Conservation (phyloP, 2,329 filamentous ascomycete species). For the Aspergillus sergii region DNA sequence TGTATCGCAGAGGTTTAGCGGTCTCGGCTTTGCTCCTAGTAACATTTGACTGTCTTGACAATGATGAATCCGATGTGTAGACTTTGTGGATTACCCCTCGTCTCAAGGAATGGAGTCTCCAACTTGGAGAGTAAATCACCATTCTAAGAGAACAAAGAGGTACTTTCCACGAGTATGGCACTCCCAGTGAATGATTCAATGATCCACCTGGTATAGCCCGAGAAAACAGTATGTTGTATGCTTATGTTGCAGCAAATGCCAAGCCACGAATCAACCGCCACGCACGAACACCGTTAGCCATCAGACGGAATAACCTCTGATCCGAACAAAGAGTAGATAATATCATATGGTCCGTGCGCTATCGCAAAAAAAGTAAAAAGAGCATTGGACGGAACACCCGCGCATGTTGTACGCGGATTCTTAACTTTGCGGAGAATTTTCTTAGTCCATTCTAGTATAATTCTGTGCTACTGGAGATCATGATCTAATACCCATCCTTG, state of each 20-base stretch:
- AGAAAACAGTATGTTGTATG: not conserved
- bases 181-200: not conserved
- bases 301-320: slow-evolving; percentile 6
- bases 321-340: not conserved
- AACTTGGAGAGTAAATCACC: not conserved
- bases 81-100: not conserved
- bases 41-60: not conserved
- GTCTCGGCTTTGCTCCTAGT: not conserved
- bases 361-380: slow-evolving; percentile 24
- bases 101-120: not conserved
- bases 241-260: not conserved
- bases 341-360: slow-evolving; percentile 22
- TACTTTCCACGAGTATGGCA: not conserved
- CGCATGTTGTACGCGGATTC: not conserved
- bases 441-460: not conserved
- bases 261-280: not conserved
- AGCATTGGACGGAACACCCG: not conserved
- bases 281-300: not conserved
- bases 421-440: not conserved
- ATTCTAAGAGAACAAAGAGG: not conserved
- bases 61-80: not conserved
- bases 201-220: not conserved
- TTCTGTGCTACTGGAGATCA: not conserved
- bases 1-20: not conserved
- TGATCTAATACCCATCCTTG: not conserved